Base-by-base conservation (phyloP, 2,329 filamentous ascomycete species). In the Colletotrichum tropicale region DNA sequence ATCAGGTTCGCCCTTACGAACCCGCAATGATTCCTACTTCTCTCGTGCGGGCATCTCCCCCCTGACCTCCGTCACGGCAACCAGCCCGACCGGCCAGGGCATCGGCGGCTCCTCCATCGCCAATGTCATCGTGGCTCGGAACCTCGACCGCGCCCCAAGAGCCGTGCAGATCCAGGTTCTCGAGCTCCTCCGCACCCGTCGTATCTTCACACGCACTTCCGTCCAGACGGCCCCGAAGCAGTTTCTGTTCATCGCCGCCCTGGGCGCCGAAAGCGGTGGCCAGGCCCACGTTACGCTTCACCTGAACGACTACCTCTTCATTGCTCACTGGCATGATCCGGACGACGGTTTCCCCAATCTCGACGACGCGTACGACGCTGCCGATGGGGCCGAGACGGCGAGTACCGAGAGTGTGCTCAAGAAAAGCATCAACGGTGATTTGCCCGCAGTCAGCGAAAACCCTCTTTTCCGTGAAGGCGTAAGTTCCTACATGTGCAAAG, bases 241-340 rank as follows among this genome's bases (percentile, higher is more conserved):
- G 32, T 98, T 98, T 81, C 86, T 98, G 30, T 93, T 98, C 77
- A 87, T 98, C 34, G 93, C 95, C 2, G 86, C 98, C n/a, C 86
- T 96, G 3, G 87, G 84, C 24, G 88, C 88, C 2, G 82, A 82
- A 43, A 84, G 85, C 55, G 87, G 87, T 4, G 88, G 89, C 48
- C 81, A 86, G 58, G 86, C 88, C 5, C 86, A 86, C 66, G 87
- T 93, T 66, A 89, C 87, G 26, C 85, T 84, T 36, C 89, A 95
- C 79, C 82, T 93, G 83, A 98, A 96, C 80, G 95, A 98, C 75
- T 92, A 94, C 78, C 93, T 98, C 78, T 95, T 96, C 82, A 93
- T 98, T 74, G 96, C 95, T 1, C 96, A 98, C 83, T 95, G 93
- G 86, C 96, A 98, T 80, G 90, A 93, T 73, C 88, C 90, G 0